These are phyloP conservation scores for Cladophialophora exuberans DNA, from an alignment of 2,329 filamentous ascomycete genomes.

Conservation along the genomic window DNA sequence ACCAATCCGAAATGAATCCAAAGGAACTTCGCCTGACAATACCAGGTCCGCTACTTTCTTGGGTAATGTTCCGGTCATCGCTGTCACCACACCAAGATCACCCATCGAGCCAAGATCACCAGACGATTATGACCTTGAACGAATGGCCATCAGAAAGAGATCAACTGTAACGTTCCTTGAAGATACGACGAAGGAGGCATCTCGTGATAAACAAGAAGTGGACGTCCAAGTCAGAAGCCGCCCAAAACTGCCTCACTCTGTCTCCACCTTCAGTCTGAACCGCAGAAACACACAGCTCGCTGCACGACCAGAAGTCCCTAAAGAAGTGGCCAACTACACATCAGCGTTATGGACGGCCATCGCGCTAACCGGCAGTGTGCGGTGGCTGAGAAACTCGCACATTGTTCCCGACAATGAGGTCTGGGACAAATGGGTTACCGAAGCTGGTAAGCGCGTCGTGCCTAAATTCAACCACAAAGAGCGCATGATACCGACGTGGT, in stretches of 20 bases:
- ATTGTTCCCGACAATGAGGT: constrained; percentile 43
- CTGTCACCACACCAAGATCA: background rate
- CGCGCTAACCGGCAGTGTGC: constrained; percentile 45
- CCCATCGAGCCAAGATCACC: background rate
- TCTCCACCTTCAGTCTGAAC: background rate
- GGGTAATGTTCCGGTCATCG: too few species aligned
- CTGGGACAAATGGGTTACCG: constrained; percentile 45
- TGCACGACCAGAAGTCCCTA: background rate
- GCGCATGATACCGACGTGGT: too few species aligned
- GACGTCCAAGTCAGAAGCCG: too few species aligned
- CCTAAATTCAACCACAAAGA: too few species aligned
- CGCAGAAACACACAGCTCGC: background rate
- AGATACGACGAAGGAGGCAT: too few species aligned
- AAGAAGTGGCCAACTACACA: constrained; percentile 47
- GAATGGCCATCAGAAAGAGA: background rate
- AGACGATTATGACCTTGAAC: background rate
- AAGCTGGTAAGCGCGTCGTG: background rate
- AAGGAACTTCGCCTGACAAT: background rate
- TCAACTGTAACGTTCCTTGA: too few species aligned
- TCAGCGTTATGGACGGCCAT: constrained; percentile 53
- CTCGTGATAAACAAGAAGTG: too few species aligned
- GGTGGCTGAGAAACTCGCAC: constrained; percentile 42
- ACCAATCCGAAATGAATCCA: background rate
- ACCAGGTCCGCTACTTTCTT: too few species aligned
- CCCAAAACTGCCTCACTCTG: too few species aligned